These are phyloP conservation scores for Talaromyces nanjingensis DNA, from an alignment of 495 filamentous ascomycete species.

Conservation along the genomic window DNA sequence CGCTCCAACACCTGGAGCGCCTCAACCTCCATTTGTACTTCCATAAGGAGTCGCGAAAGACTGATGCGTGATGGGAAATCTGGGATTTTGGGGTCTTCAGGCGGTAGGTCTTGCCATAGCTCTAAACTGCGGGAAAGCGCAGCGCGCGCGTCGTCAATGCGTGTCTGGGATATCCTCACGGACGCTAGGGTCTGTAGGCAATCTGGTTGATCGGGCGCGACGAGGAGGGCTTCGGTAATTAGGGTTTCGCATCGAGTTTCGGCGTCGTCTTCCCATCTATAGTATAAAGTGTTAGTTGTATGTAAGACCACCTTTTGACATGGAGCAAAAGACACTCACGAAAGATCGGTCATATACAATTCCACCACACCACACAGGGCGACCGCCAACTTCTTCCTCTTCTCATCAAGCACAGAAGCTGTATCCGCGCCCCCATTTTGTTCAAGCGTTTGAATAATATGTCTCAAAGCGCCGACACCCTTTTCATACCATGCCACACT, in stretches of 20 bases:
- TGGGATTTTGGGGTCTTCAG: conserved; percentile 58
- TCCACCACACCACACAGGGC: conserved; percentile 87
- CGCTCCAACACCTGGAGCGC: conserved; percentile 81
- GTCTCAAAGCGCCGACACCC: conserved; percentile 62
- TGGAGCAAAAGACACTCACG: conserved; percentile 24
- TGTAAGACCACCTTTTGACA: not conserved
- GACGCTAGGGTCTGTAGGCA: conserved; percentile 90
- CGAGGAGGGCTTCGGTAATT: conserved; percentile 76
- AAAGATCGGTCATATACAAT: conserved; percentile 97
- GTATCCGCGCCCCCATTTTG: conserved; percentile 32
- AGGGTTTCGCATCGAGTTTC: conserved; percentile 77
- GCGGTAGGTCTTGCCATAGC: conserved; percentile 69
- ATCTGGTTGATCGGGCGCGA: conserved; percentile 68
- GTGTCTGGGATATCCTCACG: conserved; percentile 79
- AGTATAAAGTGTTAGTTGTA: not conserved
- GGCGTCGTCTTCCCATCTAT: conserved; percentile 78
- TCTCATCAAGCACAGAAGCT: conserved; percentile 47
- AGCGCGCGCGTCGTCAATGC: conserved; percentile 67
- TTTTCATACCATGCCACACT: conserved; percentile 85
- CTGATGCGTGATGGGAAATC: conserved; percentile 79
- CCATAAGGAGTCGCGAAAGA: conserved; percentile 78
- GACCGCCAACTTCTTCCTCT: conserved; percentile 70
- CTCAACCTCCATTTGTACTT: conserved; percentile 75
- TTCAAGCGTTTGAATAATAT: conserved; percentile 52
- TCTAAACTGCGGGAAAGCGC: conserved; percentile 70